Conservation (phyloP, 108 stramenopile species). For the Nannochloropsis oceanica region DNA sequence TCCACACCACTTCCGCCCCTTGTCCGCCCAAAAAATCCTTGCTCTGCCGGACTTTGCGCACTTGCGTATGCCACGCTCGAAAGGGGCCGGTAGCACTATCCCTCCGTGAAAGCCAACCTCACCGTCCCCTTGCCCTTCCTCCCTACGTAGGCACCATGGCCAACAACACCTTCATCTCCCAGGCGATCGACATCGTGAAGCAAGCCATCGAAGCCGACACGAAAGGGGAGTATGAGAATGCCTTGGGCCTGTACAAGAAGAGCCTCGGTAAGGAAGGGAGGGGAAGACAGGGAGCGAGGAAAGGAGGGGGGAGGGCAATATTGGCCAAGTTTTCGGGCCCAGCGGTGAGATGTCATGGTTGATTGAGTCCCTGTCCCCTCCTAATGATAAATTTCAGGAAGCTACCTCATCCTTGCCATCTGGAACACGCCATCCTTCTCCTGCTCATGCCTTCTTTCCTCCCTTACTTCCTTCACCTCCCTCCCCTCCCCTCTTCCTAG, state of each 20-base stretch:
- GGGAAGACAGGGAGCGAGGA: background rate
- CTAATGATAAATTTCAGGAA: background rate
- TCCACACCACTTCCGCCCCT: no score
- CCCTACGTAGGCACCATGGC: background rate
- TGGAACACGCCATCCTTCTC: background rate
- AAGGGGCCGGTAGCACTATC: no score
- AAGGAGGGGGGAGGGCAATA: background rate
- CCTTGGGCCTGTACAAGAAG: constrained; percentile 65
- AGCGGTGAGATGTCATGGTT: background rate
- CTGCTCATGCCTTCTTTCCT: background rate
- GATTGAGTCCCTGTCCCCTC: background rate
- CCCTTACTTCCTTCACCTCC: background rate
- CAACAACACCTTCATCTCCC: constrained; percentile 30
- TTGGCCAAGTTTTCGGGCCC: background rate
- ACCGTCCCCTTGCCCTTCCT: background rate
- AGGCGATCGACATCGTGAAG: constrained; percentile 40
- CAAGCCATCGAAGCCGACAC: constrained; percentile 64
- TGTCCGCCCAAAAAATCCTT: no score
- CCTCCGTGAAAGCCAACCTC: background rate
- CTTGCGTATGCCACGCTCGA: no score
- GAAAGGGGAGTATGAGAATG: constrained; percentile 63
- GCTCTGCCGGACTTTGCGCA: no score
- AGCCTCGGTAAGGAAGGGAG: constrained; percentile 40
- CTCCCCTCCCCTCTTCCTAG: constrained; percentile 7
- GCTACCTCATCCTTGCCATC: background rate